Conservation (phyloP, 202 grass and related monocot genomes). For the Brachypodium distachyon region DNA sequence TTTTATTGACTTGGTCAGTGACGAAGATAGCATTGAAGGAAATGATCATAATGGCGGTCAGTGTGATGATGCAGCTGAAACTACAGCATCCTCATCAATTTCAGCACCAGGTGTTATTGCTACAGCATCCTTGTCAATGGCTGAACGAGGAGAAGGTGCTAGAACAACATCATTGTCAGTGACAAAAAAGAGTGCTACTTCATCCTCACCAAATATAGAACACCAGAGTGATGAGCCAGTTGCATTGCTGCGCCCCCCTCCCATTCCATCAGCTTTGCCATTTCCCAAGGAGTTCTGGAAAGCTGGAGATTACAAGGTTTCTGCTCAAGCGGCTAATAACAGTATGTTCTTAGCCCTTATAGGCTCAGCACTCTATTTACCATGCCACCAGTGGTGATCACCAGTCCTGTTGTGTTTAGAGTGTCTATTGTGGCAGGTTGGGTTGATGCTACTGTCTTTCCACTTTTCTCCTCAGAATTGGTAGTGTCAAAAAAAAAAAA, state of each 20-base stretch:
- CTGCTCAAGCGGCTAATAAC: constrained; percentile 7
- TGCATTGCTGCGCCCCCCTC: neutral
- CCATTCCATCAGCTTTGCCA: neutral
- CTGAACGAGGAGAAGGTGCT: neutral
- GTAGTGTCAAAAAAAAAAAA: no score
- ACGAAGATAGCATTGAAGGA: no score
- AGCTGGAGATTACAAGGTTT: constrained; percentile 39
- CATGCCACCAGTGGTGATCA: neutral
- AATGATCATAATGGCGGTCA: no score
- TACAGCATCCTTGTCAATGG: neutral
- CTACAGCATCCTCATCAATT: no score
- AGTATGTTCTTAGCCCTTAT: constrained; percentile 27
- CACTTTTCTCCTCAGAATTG: neutral
- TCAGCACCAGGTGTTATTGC: no score
- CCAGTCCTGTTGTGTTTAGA: neutral
- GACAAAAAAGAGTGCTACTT: constrained; percentile 1
- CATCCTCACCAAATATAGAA: neutral
- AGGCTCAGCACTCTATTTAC: neutral
- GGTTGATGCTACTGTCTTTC: neutral
- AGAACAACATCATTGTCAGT: neutral
- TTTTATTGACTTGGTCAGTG: no score
- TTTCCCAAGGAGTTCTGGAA: constrained; percentile 57
- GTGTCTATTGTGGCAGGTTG: neutral
- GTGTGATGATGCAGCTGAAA: no score
- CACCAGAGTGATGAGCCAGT: neutral